Evolutionary conservation across 345 rosid species (phyloP), one percentile per base, ranked within the genome.

Genomic region (Alliaria petiolata): DNA sequence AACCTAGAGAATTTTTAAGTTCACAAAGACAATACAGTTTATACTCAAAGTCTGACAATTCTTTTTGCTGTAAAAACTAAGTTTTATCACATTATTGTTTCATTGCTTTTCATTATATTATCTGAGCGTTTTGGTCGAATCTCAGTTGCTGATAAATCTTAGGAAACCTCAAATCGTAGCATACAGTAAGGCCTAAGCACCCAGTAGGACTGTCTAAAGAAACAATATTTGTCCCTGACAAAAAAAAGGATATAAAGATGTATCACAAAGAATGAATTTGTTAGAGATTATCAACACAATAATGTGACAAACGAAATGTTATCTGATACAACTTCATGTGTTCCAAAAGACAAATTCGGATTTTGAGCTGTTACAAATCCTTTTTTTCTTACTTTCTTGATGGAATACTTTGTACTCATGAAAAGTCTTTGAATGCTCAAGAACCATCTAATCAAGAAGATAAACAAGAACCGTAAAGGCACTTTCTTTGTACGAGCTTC

Each of bases 91-190:
- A 46, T 44, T 14, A 4, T 15, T 25, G 55, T 68, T 68, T 43
- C 55, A 31, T n/a, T 58, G 8, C 14, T n/a, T n/a, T n/a, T n/a
- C 70, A 42, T 7, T 43, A 59, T 26, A 38, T n/a, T 69, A 89
- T 97, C 87, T 89, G 92, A 69, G 95, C 87, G 53, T 81, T 82
- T 3, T 91, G 91, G 33, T 86, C 81, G 72, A 91, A 93, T 55
- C 97, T 81, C 20, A 93, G 84, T 84, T 86, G 85, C 84, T 91
- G 97, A 74, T 93, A 91, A 67, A 91, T 83, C 78, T 86, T 95
- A 0, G 95, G 95, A 69, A 93, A 93, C 80, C 98, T 91, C 84
- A 93, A 65, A 77, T 93, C 97, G 53, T 91, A 93, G 81, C 97
- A 93, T 35, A 89, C 92, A 10, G 98, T 82, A 71, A 87, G 75